Conservation (phyloP, 2,329 filamentous ascomycete species). For the Clarireedia hainanense region DNA sequence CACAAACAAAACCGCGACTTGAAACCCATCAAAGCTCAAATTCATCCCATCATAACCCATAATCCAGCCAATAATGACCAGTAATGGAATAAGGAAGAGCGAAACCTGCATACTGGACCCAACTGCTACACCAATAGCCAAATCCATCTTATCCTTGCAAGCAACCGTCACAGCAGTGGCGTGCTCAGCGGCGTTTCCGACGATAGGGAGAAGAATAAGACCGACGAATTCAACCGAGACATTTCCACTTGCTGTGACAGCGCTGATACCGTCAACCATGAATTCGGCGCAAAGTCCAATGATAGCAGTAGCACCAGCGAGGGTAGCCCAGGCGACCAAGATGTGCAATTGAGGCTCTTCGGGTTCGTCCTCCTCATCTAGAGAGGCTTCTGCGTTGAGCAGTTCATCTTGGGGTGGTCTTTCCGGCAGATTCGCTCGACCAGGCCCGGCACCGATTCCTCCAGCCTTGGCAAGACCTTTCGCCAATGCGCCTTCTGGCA, state of each 20-base stretch:
- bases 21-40: slow-evolving; percentile 69
- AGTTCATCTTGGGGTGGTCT: slow-evolving; percentile 28
- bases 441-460: slow-evolving; percentile 25
- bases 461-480: slow-evolving; percentile 27
- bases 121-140: slow-evolving; percentile 74
- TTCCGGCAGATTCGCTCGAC: slow-evolving; percentile 19
- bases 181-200: slow-evolving; percentile 58
- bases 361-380: slow-evolving; percentile 56
- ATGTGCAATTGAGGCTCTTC: slow-evolving; percentile 71
- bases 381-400: slow-evolving; percentile 34
- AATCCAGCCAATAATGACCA: slow-evolving; percentile 75
- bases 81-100: slow-evolving; percentile 69
- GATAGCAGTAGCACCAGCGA: slow-evolving; percentile 62
- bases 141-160: slow-evolving; percentile 65
- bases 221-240: slow-evolving; percentile 78
- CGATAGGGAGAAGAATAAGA: slow-evolving; percentile 72
- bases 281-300: slow-evolving; percentile 73
- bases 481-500: slow-evolving; percentile 26
- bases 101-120: slow-evolving; percentile 80
- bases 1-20: slow-evolving; percentile 78
- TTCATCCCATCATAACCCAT: slow-evolving; percentile 60
- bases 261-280: slow-evolving; percentile 67
- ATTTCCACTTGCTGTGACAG: slow-evolving; percentile 58
- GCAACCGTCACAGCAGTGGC: slow-evolving; percentile 78
- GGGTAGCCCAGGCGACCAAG: slow-evolving; percentile 61